Evolutionary conservation across 2,329 filamentous ascomycete genomes (phyloP), one percentile per base, ranked within the genome.

Genomic region (Colletotrichum aenigma): DNA sequence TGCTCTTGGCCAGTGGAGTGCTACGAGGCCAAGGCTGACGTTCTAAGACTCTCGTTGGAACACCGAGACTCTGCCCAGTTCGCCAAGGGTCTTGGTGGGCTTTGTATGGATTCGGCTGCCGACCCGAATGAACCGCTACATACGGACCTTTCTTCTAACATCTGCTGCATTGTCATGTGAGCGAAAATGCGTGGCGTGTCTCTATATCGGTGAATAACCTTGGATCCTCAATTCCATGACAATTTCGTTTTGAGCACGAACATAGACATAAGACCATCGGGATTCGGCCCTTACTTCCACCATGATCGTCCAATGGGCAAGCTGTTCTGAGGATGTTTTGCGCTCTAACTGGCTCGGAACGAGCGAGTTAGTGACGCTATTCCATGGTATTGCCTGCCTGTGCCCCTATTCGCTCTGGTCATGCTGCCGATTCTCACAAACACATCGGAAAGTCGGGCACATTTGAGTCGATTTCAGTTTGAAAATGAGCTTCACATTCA

Each of bases 1-100:
- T 28, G 18, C 36, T 69, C 70, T 73, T 69, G 70, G 70, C 38
- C 38, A 34, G 70, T 69, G 70, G 70, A 73, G 70, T 55, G 65
- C 70, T 55, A 18, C 56, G 38, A 69, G 65, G 56, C 70, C 65
- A 73, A 73, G 70, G 65, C 70, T 73, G 70, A 69, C 24, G 8
- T 61, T 38, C 28, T 7, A 3, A 30, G 8, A 7, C 15, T 64
- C 55, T 56, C 65, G 70, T 73, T 73, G 70, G 70, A 24, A 48
- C 5, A 69, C 38, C 55, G 70, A 69, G 65, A 36, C 56, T 73
- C 21, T 73, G 65, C 70, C 70, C 30, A 73, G 70, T 6, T 13
- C 26, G 70, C 70, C 70, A 73, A 73, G 70, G 26, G 10, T 4
- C 18, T 18, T 2, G n/a, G 55, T 68, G 64, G 64, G 15, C n/a